Evolutionary conservation across 2,329 filamentous ascomycete genomes (phyloP), one percentile per base, ranked within the genome.

Genomic region (Colletotrichum costaricense): DNA sequence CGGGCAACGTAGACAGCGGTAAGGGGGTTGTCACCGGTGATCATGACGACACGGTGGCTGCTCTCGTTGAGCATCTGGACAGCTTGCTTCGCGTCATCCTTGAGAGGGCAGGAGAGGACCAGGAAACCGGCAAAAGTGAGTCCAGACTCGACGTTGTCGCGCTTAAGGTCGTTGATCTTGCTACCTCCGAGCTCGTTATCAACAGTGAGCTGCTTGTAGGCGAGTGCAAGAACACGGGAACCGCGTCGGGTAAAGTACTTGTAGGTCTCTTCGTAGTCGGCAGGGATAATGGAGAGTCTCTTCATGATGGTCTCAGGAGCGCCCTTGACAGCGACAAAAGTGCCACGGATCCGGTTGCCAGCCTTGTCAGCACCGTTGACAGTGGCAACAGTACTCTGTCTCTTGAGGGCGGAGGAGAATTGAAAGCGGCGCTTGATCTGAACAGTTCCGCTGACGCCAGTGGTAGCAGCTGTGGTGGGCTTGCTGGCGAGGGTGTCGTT

Each of bases 1-100:
- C 93, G 92, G 19, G 97, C 97, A 69, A 99, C 97, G 80, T 99
- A 96, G 12, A 98, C 94, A 76, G 97, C 97, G 54, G 97, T 99
- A 65, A 99, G 89, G 14, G 97, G 96, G 82, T 99, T 99, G 83
- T 99, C 97, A 81, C 97, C 97, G 73, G 97, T 99, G 77, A 99
- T 99, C 97, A 99, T 99, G 78, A 99, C 94, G 59, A 98, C 95
- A 78, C 97, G 94, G 83, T 99, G 97, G 84, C 95, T 98, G 84
- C 96, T 98, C 86, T 99, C 97, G 81, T 98, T 99, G 78, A 99
- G 89, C 95, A 98, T 98, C 76, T 93, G 94, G 54, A 99, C 94
- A 52, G 97, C 92, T 81, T 97, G 93, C 84, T 97, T 94, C 59
- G 97, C 97, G 82, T 99, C 97, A 30, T 98, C 95, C 85, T 99